Percentiles rank a stretch among this genome's conserved stretches.
Conservation (phyloP, 2,329 filamentous ascomycete genomes). For the Epichloe elymi region DNA sequence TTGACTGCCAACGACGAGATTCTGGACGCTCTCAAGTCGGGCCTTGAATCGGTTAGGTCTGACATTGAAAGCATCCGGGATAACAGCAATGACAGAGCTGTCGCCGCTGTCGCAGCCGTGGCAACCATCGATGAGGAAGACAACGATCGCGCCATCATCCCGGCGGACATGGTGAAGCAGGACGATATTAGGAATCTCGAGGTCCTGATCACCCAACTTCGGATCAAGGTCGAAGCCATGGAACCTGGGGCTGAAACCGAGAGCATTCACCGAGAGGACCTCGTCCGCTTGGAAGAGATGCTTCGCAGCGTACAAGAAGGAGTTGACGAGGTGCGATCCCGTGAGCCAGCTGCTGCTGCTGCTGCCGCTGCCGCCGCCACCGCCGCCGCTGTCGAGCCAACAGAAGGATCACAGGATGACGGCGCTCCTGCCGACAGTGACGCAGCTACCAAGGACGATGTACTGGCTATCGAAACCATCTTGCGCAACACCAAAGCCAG, state of each 20-base stretch:
- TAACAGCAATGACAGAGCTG: constrained; percentile 32
- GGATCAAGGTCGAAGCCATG: constrained; percentile 61
- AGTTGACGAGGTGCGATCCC: constrained; percentile 30
- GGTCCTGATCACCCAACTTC: constrained; percentile 65
- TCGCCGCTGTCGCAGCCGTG: constrained; percentile 46
- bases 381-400: constrained; percentile 8
- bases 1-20: constrained; percentile 82
- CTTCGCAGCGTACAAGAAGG: constrained; percentile 33
- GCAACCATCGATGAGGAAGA: constrained; percentile 18
- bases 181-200: constrained; percentile 81
- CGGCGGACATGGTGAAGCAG: constrained; percentile 43
- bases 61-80: constrained; percentile 73
- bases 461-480: constrained; percentile 80
- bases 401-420: constrained; percentile 10
- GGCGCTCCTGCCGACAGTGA: constrained; percentile 15
- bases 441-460: constrained; percentile 55
- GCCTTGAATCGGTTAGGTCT: constrained; percentile 58
- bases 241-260: constrained; percentile 21
- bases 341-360: constrained; percentile 11
- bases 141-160: constrained; percentile 15
- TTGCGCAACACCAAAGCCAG: constrained; percentile 80
- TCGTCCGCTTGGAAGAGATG: constrained; percentile 41
- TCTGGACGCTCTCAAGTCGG: constrained; percentile 73
- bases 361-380: constrained; percentile 2
- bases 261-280: constrained; percentile 37